Conservation (phyloP, 2,329 filamentous ascomycete species). For the Fusarium algeriense region DNA sequence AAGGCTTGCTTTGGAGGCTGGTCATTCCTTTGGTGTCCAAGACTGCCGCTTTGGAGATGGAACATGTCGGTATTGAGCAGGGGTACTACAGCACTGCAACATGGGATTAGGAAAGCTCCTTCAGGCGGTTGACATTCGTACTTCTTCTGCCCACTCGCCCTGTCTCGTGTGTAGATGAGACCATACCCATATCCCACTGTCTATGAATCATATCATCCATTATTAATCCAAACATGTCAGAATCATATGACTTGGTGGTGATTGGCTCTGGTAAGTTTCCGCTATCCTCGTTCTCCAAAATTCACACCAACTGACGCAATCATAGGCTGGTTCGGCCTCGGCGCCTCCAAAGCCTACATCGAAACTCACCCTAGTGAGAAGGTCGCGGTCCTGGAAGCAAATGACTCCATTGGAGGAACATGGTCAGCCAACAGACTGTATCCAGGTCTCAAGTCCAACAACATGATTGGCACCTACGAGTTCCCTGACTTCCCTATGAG, state of each 20-base stretch:
- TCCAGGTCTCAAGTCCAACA: constrained; percentile 72
- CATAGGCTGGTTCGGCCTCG: constrained; percentile 55
- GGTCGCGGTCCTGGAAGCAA: constrained; percentile 63
- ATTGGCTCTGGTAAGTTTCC: background rate
- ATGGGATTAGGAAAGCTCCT: background rate
- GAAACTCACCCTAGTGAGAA: constrained; percentile 61
- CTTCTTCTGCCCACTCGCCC: background rate
- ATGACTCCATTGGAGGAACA: constrained; percentile 66
- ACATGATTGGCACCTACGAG: constrained; percentile 56
- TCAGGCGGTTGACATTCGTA: background rate
- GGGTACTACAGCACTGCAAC: background rate
- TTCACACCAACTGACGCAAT: background rate
- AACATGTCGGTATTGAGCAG: background rate
- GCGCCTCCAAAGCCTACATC: constrained; percentile 64
- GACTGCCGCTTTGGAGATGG: background rate
- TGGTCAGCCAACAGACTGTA: constrained; percentile 71
- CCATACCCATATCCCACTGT: background rate
- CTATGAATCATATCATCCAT: background rate
- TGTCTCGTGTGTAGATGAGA: background rate
- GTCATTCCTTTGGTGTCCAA: background rate
- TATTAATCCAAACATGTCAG: background rate
- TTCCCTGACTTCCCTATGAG: constrained; percentile 73
- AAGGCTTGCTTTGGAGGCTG: background rate
- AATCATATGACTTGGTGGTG: constrained; percentile 1
- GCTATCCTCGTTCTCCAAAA: accelerated